Base-by-base conservation (phyloP, 768 basidiomycete genomes). In the Phylloporus rhodoxanthus region DNA sequence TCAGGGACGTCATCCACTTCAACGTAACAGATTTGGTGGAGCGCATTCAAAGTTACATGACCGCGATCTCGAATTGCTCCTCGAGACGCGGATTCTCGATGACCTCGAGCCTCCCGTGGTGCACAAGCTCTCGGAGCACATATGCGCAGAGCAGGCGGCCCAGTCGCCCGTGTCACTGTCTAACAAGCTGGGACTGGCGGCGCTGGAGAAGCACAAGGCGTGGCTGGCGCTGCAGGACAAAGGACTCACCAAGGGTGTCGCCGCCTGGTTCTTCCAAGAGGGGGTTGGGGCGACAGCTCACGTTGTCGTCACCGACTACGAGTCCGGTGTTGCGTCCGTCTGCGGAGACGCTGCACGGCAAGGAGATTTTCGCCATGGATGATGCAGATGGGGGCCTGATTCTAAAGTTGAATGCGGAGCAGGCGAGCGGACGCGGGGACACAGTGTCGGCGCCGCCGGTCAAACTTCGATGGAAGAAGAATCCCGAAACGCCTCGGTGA, bases 291-390 rank as follows among this genome's bases (percentile, higher is more conserved):
- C 41, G 47, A 33, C 50, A 26, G 23, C 32, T 43, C 10, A 43
- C 2, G 34, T 8, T 48, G 5, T 40, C 49, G 32, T 53, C 57
- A 21, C 59, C 58, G 1, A 39, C 32, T 2, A 17, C 26, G 4
- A 67, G 69, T 54, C 67, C 68, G 15, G 36, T 45, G 5, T 65
- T 53, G 41, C 58, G 23, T 58, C 68, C 50, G 19, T 47, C 58
- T 17, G 10, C 17, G 42, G 23, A 23, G 7, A 28, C 43, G 10
- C 36, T 59, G 9, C 64, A 14, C 29, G 73, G 77, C 3, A 81
- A 91, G 49, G 91, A 89, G 44, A 74, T 93, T 26, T 93, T 95
- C 59, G 62, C 72, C 7, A 93, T 94, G 90, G 92, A 94, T 59
- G 87, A 88, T 43, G 67, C 75, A 4, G 82, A 81, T n/a, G 55